Conservation (phyloP, 176 grass and related monocot genomes). For the Canna indica region DNA sequence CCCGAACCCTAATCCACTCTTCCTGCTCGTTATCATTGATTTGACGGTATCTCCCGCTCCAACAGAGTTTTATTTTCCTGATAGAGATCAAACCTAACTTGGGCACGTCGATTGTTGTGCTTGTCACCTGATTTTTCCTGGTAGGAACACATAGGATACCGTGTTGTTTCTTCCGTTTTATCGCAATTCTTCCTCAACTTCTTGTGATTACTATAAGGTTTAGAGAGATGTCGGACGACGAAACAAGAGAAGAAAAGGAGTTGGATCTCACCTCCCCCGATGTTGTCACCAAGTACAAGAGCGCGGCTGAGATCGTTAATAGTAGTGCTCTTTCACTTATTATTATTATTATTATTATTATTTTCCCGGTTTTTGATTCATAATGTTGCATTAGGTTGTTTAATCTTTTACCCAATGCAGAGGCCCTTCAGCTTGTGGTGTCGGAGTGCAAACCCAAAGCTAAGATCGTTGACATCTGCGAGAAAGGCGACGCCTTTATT, state of each 20-base stretch:
- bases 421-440: slow-evolving; percentile 75
- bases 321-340: slow-evolving; percentile 28
- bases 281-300: slow-evolving; percentile 96
- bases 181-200: too few species aligned
- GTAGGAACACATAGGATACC: too few species aligned
- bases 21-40: too few species aligned
- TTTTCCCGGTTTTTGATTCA: not conserved
- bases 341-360: too few species aligned
- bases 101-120: too few species aligned
- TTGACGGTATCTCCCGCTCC: too few species aligned
- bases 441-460: slow-evolving; percentile 86
- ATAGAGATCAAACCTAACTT: too few species aligned
- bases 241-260: slow-evolving; percentile 92
- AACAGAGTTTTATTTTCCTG: too few species aligned
- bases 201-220: too few species aligned
- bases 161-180: too few species aligned
- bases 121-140: too few species aligned
- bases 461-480: slow-evolving; percentile 86
- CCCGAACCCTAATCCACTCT: too few species aligned
- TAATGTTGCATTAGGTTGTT: not conserved
- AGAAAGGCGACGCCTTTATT: slow-evolving; percentile 83
- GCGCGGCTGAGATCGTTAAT: slow-evolving; percentile 86
- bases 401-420: slow-evolving; percentile 18
- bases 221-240: slow-evolving; percentile 77
- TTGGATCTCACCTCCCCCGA: slow-evolving; percentile 83